Percentiles rank a stretch among this genome's conserved stretches.
phyloP scores from a whole-genome alignment of 495 filamentous ascomycete genomes.

The Durotheca rogersii region DNA sequence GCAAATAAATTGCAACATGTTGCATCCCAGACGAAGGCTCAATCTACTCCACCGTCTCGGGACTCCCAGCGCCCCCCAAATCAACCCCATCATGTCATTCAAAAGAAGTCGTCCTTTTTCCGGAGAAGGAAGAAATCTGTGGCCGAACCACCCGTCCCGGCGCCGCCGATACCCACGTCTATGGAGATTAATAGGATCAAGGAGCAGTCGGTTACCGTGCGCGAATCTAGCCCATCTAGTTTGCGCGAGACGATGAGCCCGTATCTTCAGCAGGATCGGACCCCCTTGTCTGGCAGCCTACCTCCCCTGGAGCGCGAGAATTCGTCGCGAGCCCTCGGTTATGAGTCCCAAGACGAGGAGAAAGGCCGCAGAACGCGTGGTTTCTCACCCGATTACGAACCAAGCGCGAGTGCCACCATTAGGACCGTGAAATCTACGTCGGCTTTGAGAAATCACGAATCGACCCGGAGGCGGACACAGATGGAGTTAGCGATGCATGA shows the following conservation, averaged over 20 bases:
- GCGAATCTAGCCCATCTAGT: slow-evolving; percentile 71
- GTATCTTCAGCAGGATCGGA: slow-evolving; percentile 58
- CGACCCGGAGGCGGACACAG: slow-evolving; percentile 26
- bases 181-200: slow-evolving; percentile 37
- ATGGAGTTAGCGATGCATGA: slow-evolving; percentile 25
- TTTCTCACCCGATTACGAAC: slow-evolving; percentile 67
- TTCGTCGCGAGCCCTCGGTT: slow-evolving; percentile 19
- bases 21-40: slow-evolving; percentile 42
- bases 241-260: slow-evolving; percentile 88
- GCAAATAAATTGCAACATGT: slow-evolving; percentile 21
- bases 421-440: slow-evolving; percentile 51
- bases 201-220: slow-evolving; percentile 26
- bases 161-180: slow-evolving; percentile 30
- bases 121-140: slow-evolving; percentile 85
- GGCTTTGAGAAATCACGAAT: slow-evolving; percentile 32
- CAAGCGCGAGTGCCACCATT: slow-evolving; percentile 59
- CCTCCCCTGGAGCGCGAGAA: slow-evolving; percentile 19
- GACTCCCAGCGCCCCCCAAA: slow-evolving; percentile 37
- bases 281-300: slow-evolving; percentile 5
- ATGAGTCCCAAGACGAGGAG: slow-evolving; percentile 30
- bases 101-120: slow-evolving; percentile 95
- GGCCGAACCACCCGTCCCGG: slow-evolving; percentile 52
- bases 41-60: slow-evolving; percentile 50
- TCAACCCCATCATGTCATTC: slow-evolving; percentile 55
- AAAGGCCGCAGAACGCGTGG: slow-evolving; percentile 43